phyloP scores from a whole-genome alignment of 495 filamentous ascomycete species.

The Lichina pygmaea region DNA sequence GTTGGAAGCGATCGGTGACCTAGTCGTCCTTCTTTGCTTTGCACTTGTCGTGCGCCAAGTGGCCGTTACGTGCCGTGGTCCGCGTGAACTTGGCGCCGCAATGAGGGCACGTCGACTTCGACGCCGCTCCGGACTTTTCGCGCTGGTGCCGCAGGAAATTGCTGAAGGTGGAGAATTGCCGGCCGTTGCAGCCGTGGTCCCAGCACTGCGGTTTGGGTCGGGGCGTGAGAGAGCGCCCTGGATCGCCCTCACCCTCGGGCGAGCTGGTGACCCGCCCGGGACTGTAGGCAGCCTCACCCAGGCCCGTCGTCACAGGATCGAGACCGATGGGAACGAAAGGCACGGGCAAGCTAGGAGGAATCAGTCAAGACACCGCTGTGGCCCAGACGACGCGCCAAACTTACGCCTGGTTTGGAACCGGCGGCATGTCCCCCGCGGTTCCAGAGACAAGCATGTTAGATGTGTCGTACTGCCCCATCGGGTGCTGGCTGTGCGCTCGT shows the following conservation, averaged over 20 bases:
- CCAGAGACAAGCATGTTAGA: too few relatives aligned
- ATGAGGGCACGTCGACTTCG: conserved; percentile 63
- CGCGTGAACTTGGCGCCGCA: conserved; percentile 82
- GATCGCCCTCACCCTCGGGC: conserved; percentile 12
- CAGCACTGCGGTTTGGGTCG: conserved; percentile 80
- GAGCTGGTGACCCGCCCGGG: conserved; percentile 6
- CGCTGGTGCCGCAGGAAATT: conserved; percentile 77
- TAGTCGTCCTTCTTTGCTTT: conserved; percentile 18
- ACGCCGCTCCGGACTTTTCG: conserved; percentile 74
- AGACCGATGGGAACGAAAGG: too few relatives aligned
- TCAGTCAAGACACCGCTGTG: too few relatives aligned
- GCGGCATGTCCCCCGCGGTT: too few relatives aligned
- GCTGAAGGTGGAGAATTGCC: conserved; percentile 87
- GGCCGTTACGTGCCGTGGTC: conserved; percentile 74
- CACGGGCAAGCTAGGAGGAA: too few relatives aligned
- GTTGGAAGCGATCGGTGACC: too few relatives aligned
- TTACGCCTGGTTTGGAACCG: too few relatives aligned
- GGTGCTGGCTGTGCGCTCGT: too few relatives aligned
- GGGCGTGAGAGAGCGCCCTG: conserved; percentile 42
- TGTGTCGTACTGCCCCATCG: too few relatives aligned
- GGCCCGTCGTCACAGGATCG: too few relatives aligned
- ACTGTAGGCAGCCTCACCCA: too few relatives aligned
- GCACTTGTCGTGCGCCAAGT: conserved; percentile 74
- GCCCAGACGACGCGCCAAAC: too few relatives aligned
- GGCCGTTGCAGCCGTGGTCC: conserved; percentile 86